A percentile compares a stretch with the other conserved stretches of the same genome.
These are phyloP conservation scores for Clarireedia paspali DNA, from an alignment of 2,329 filamentous ascomycete species.

Conservation along the genomic window DNA sequence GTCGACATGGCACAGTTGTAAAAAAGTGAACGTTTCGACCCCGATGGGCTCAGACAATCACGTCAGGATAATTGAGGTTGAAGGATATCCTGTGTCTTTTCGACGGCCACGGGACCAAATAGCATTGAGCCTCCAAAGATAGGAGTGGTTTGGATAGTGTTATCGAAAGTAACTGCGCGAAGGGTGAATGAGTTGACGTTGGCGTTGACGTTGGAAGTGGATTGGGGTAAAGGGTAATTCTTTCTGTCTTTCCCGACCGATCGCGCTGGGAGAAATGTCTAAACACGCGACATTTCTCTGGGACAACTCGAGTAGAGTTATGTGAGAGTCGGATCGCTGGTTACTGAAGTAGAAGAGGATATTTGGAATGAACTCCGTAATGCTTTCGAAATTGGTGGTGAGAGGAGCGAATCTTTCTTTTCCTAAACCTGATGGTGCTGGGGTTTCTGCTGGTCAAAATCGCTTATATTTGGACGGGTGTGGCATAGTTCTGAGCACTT, in stretches of 20 bases:
- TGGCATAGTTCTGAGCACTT: background rate
- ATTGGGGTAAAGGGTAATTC: slow-evolving; percentile 8
- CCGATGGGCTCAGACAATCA: slow-evolving; percentile 12
- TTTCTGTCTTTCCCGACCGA: slow-evolving; percentile 10
- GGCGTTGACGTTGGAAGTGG: slow-evolving; percentile 6
- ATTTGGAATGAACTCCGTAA: background rate
- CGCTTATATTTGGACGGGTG: slow-evolving; percentile 1
- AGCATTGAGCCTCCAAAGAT: background rate
- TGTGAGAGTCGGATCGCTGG: background rate
- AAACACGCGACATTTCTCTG: slow-evolving; percentile 7
- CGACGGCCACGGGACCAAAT: background rate
- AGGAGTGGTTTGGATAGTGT: background rate
- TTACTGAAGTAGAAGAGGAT: background rate
- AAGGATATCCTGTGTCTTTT: background rate
- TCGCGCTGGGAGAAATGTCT: slow-evolving; percentile 6
- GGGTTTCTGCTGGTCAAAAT: slow-evolving; percentile 2
- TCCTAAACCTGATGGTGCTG: slow-evolving; percentile 1
- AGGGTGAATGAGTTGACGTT: slow-evolving; percentile 4
- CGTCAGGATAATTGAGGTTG: slow-evolving; percentile 1
- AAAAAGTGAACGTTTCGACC: slow-evolving; percentile 15
- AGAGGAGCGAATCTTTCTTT: background rate
- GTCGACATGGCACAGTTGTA: slow-evolving; percentile 58
- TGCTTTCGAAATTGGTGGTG: background rate
- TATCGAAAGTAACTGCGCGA: slow-evolving; percentile 1
- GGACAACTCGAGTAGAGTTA: background rate